Evolutionary conservation across 108 stramenopile genomes (phyloP), one percentile per base, ranked within the genome.

Genomic region (Stephanodiscus minutulus): DNA sequence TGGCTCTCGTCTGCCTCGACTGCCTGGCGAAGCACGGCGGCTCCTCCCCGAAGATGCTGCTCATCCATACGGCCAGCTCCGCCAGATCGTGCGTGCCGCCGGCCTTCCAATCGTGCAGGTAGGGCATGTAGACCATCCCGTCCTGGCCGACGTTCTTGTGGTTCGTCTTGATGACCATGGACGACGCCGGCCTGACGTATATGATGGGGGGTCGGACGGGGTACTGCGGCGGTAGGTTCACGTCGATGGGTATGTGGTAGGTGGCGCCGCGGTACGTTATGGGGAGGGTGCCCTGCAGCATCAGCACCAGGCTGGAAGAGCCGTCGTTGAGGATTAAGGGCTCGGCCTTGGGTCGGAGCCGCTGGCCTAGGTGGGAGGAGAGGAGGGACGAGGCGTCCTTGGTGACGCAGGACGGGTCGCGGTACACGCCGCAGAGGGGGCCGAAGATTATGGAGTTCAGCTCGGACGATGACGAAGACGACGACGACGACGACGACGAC

Each of bases 161-260:
- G 64, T 93, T 90, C 61, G 84, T 86, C 66, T 96, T 96, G 35
- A 97, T 63, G 65, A 86, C 73, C 86, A 97, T 95, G 5, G 50
- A 72, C 17, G 85, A 58, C 55, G 82, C 90, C 8, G 97, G 94
- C 13, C 97, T 80, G 0, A 99, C 95, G 76, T 78, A 99, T 15
- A 83, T 73, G 17, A 85, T 77, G 20, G 98, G 98, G 2, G 96
- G 90, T 8, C 84, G 74, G 15, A 62, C 56, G 15, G 97, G 97
- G 83, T 96, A 99, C 8, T 77, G 81, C 35, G 90, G 77, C 8
- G 96, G 91, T 21, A 99, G 52, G 66, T 90, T 97, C 10, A 98
- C 72, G 64, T 99, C 97, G 12, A 99, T 92, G 36, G 97, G 90
- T 5, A 97, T 73, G 61, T 97, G 94, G 77, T 99, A 99, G 17